Evolutionary conservation across 2,329 filamentous ascomycete species (phyloP).

Genomic region (Phyllosticta paracitricarpa): DNA sequence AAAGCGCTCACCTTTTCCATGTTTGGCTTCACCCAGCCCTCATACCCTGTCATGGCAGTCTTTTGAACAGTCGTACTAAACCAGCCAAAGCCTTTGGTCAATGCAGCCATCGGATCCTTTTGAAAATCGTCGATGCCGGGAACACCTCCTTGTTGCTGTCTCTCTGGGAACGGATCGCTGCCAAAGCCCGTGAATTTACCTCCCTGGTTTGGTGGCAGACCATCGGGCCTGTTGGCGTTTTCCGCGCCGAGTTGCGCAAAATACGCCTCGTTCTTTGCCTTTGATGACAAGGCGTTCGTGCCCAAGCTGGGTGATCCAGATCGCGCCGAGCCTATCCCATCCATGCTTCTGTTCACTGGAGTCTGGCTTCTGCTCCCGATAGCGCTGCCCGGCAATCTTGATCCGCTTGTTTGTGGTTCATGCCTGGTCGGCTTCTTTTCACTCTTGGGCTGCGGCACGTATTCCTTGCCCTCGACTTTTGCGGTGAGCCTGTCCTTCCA

Average conservation of each 20-base stretch:
- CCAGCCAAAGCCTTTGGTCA: slow-evolving; percentile 93
- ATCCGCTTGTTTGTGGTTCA: slow-evolving; percentile 26
- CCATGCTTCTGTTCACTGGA: slow-evolving; percentile 26
- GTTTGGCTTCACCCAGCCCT: slow-evolving; percentile 84
- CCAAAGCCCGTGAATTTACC: slow-evolving; percentile 92
- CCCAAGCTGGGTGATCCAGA: slow-evolving; percentile 29
- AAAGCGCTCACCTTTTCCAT: slow-evolving; percentile 63
- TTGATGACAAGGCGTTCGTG: slow-evolving; percentile 34
- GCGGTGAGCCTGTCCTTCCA: slow-evolving; percentile 84
- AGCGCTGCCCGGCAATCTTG: slow-evolving; percentile 18
- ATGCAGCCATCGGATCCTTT: slow-evolving; percentile 75
- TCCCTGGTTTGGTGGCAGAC: slow-evolving; percentile 76
- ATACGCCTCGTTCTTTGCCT: slow-evolving; percentile 70
- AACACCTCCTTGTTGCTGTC: slow-evolving; percentile 35
- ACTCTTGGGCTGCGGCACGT: slow-evolving; percentile 60
- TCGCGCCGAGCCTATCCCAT: slow-evolving; percentile 21
- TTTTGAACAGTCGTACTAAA: slow-evolving; percentile 80
- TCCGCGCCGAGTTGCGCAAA: slow-evolving; percentile 77
- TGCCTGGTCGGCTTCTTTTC: slow-evolving; percentile 31
- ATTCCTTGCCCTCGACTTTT: slow-evolving; percentile 81
- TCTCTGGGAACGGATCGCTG: slow-evolving; percentile 53
- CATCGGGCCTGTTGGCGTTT: slow-evolving; percentile 66
- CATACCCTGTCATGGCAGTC: slow-evolving; percentile 83
- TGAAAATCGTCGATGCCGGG: slow-evolving; percentile 81
- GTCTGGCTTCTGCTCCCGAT: slow-evolving; percentile 29